These are phyloP conservation scores for Cutaneotrichosporon sp. DNA, from an alignment of 1,284 basidiomycete genomes.

Conservation along the genomic window DNA sequence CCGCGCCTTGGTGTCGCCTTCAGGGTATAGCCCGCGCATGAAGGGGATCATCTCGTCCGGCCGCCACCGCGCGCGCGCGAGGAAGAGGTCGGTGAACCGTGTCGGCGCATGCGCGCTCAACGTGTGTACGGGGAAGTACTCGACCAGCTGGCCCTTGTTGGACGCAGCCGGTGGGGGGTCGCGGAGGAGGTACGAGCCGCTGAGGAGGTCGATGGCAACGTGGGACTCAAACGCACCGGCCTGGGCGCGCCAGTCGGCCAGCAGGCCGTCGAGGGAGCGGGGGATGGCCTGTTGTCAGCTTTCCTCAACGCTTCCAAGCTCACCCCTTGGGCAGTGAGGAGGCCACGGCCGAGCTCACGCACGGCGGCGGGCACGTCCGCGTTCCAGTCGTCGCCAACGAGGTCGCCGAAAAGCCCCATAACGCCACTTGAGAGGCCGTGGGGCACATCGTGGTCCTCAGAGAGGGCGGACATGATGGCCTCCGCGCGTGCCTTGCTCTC, in stretches of 20 bases:
- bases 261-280: conserved; percentile 58
- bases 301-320: conserved; percentile 49
- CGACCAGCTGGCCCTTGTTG: conserved; percentile 47
- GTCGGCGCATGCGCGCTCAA: conserved; percentile 72
- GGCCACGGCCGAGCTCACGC: conserved; percentile 58
- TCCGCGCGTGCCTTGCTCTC: not conserved
- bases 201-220: conserved; percentile 58
- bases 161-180: conserved; percentile 28
- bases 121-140: conserved; percentile 71
- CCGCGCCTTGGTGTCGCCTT: conserved; percentile 69
- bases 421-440: conserved; percentile 65
- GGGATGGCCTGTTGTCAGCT: conserved; percentile 55
- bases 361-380: conserved; percentile 38
- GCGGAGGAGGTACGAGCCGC: conserved; percentile 70
- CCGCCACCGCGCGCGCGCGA: conserved; percentile 72
- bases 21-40: conserved; percentile 72
- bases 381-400: conserved; percentile 44
- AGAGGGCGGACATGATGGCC: conserved; percentile 60
- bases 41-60: conserved; percentile 77
- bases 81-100: conserved; percentile 81
- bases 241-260: conserved; percentile 66
- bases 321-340: conserved; percentile 68
- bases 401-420: conserved; percentile 74
- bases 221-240: conserved; percentile 70
- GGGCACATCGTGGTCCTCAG: conserved; percentile 71